phyloP scores from a whole-genome alignment of 306 rosid genomes.

The Corylus avellana region DNA sequence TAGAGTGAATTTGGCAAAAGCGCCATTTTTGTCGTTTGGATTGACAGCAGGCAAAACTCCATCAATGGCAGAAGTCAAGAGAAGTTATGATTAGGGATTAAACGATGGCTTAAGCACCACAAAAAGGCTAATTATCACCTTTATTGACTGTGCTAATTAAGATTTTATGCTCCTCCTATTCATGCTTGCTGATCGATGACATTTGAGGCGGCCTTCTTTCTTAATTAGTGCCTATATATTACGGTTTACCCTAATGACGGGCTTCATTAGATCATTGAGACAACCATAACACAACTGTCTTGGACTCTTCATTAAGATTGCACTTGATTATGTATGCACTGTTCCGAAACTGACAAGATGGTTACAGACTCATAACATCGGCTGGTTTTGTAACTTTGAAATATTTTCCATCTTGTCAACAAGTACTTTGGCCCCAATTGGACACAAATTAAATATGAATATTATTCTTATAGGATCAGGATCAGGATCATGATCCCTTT shows the following conservation, averaged over 20 bases:
- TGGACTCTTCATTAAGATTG: neutral
- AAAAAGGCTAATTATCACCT: constrained; percentile 33
- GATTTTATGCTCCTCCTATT: constrained; percentile 24
- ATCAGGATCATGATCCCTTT: too few relatives aligned
- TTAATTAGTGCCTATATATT: neutral
- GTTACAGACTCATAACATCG: neutral
- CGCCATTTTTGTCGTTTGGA: neutral
- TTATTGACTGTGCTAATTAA: constrained; percentile 31
- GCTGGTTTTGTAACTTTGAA: neutral
- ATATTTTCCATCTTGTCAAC: neutral
- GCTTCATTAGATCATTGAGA: neutral
- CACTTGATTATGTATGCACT: too few relatives aligned
- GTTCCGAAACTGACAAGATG: neutral
- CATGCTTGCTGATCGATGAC: constrained; percentile 15
- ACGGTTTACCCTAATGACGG: neutral
- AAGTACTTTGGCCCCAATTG: too few relatives aligned
- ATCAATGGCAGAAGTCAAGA: constrained; percentile 42
- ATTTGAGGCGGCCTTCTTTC: neutral
- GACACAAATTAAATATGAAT: too few relatives aligned
- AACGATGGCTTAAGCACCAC: constrained; percentile 42
- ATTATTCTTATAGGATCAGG: too few relatives aligned
- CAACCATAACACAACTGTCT: constrained; percentile 12
- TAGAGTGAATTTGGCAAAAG: neutral
- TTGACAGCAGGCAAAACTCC: constrained; percentile 18
- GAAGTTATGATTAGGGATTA: constrained; percentile 38